Conservation (phyloP, 2,329 filamentous ascomycete genomes). For the Exophiala sideris region DNA sequence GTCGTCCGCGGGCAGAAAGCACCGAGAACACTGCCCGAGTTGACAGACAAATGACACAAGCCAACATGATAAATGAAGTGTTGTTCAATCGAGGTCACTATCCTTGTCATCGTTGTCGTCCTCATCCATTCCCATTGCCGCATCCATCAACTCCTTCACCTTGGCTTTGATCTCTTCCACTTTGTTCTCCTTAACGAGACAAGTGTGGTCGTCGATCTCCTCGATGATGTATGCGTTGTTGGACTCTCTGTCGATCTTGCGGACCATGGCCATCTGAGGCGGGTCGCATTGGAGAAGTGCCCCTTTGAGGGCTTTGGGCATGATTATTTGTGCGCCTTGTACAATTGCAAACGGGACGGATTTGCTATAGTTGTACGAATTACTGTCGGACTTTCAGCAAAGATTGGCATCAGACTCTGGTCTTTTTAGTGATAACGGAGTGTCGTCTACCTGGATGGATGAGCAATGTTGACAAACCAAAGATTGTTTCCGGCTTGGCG, state of each 20-base stretch:
- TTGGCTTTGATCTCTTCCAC: constrained; percentile 30
- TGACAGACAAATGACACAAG: too few relatives aligned
- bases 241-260: constrained; percentile 28
- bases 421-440: too few relatives aligned
- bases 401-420: too few relatives aligned
- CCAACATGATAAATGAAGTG: too few relatives aligned
- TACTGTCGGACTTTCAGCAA: too few relatives aligned
- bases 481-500: too few relatives aligned
- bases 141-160: constrained; percentile 30
- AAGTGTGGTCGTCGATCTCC: constrained; percentile 29
- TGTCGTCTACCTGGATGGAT: too few relatives aligned
- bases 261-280: constrained; percentile 31
- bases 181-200: constrained; percentile 29
- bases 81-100: constrained; percentile 27
- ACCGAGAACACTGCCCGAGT: too few relatives aligned
- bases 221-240: constrained; percentile 29
- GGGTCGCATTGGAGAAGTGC: constrained; percentile 30
- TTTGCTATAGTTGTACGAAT: too few relatives aligned
- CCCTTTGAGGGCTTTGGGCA: constrained; percentile 30
- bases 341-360: too few relatives aligned
- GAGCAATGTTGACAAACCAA: too few relatives aligned
- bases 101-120: constrained; percentile 29
- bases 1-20: too few relatives aligned
- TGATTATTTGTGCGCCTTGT: not conserved
- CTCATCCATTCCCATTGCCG: constrained; percentile 29